phyloP scores from a whole-genome alignment of 805 yeast species.

The Grigorovia transvaalensis region DNA sequence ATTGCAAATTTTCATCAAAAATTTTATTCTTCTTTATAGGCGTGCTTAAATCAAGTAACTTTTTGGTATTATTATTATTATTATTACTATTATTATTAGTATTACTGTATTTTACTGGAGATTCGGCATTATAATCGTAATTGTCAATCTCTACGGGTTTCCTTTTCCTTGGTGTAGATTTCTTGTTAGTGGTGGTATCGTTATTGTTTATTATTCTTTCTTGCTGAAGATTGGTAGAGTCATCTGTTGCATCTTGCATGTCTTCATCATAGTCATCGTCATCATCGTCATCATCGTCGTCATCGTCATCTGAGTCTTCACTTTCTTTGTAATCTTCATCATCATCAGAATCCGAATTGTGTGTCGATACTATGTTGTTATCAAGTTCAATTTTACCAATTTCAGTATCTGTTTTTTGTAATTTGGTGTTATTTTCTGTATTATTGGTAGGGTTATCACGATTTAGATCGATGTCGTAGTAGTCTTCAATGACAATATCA shows the following conservation, averaged over 20 bases:
- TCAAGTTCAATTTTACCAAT: slow-evolving; percentile 25
- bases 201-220: neutral
- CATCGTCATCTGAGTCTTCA: slow-evolving; percentile 18
- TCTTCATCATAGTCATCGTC: slow-evolving; percentile 11
- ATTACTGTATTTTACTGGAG: neutral
- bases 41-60: slow-evolving; percentile 8
- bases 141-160: slow-evolving; percentile 24
- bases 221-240: neutral
- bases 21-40: slow-evolving; percentile 18
- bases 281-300: slow-evolving; percentile 7
- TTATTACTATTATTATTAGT: neutral
- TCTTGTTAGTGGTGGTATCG: neutral
- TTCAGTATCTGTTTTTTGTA: slow-evolving; percentile 1
- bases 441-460: neutral
- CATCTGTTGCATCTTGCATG: slow-evolving; percentile 2
- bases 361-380: slow-evolving; percentile 14
- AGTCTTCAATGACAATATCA: slow-evolving; percentile 8
- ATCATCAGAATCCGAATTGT: slow-evolving; percentile 13
- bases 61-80: neutral
- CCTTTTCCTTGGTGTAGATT: slow-evolving; percentile 17
- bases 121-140: slow-evolving; percentile 13
- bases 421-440: neutral
- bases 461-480: slow-evolving; percentile 11
- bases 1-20: slow-evolving; percentile 4
- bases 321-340: slow-evolving; percentile 3